phyloP scores from a whole-genome alignment of 2,329 filamentous ascomycete species.

The Fusarium ramigenum region DNA sequence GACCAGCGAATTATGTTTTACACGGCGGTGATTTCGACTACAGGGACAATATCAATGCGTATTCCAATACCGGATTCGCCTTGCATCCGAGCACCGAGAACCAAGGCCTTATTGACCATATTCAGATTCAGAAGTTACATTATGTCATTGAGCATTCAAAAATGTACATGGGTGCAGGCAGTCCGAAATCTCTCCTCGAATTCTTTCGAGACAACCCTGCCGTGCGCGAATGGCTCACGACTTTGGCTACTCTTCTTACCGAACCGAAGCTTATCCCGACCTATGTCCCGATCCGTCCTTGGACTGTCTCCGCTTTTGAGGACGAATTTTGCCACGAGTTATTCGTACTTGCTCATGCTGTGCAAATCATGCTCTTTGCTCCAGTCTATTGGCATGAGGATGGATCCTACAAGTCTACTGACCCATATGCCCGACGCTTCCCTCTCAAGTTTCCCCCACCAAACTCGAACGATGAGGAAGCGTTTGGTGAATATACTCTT shows the following conservation, averaged over 20 bases:
- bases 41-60: neutral
- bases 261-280: neutral
- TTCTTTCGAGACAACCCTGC: accelerated
- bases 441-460: accelerated
- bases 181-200: too few relatives aligned
- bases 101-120: neutral
- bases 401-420: accelerated
- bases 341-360: neutral
- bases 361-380: neutral
- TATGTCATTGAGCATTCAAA: neutral
- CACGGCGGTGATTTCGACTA: accelerated
- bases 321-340: too few relatives aligned
- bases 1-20: neutral
- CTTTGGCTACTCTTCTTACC: neutral
- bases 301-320: too few relatives aligned
- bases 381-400: accelerated
- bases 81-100: accelerated
- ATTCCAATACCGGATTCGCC: accelerated
- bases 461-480: accelerated
- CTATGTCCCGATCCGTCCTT: too few relatives aligned
- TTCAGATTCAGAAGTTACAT: neutral
- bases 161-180: too few relatives aligned
- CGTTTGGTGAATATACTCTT: accelerated
- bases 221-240: accelerated
- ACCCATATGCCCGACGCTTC: accelerated